Base-by-base conservation (phyloP, 2,329 filamentous ascomycete genomes). In the Stemphylium vesicarium region DNA sequence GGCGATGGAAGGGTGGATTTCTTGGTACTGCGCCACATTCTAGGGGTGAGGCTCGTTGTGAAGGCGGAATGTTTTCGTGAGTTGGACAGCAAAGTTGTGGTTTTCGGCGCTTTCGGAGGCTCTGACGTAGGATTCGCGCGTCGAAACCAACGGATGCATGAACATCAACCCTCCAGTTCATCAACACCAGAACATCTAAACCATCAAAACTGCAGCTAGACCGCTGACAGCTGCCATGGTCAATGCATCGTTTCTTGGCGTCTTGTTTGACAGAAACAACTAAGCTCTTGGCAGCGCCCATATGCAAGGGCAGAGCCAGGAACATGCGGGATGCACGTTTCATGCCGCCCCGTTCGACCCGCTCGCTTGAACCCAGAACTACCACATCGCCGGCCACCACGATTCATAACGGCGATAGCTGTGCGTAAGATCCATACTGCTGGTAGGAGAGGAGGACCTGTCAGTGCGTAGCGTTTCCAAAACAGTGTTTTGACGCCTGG, bases 211-310 rank as follows among this genome's bases (percentile, higher is more conserved):
- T 46, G 33, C 33, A 49, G 56, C 52, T 46, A 48, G 39, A 54
- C 40, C 40, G 50, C 45, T 66, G 50, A 62, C 59, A 62, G 47
- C 40, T 45, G 61, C 58, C 54, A 56, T 32, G 26, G 45, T 35
- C n/a, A 45, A 62, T 62, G 56, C 40, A 45, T 51, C 45, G 50
- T 18, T 50, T 52, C 53, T 37, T 43, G 37, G 56, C 42, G 41
- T 41, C 7, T 51, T 31, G 49, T 63, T 32, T 62, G 56, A 53
- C 31, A 60, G 61, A 68, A 69, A 66, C 61, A 63, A 48, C 53
- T 22, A 59, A 45, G 12, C 13, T 24, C 67, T 71, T 69, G 65
- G 65, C 63, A 24, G 56, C 55, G 57, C 44, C 52, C 54, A 45
- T 53, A 44, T 40, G 32, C 46, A 49, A 26, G 26, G 42, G 55